Percentiles rank a stretch among this genome's conserved stretches.
Evolutionary conservation across 139 green algal genomes (phyloP).

Genomic region (Picochlorum sp.): DNA sequence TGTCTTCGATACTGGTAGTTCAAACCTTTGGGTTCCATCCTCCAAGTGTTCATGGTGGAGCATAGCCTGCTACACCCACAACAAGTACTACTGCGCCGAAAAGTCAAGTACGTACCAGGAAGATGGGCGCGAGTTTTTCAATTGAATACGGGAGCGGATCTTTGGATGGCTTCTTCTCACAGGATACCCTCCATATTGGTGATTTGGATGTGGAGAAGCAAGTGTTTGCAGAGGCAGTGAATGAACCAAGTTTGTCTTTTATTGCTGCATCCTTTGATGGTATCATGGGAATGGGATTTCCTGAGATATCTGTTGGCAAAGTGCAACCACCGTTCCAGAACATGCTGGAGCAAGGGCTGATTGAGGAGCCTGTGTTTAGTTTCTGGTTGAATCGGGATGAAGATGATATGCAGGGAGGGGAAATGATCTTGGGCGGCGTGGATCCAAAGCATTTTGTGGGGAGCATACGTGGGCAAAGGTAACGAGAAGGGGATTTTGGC

Average conservation of each 20-base stretch:
- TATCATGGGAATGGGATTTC: constrained; percentile 94
- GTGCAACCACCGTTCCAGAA: constrained; percentile 82
- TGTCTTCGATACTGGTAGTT: constrained; percentile 87
- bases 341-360: constrained; percentile 64
- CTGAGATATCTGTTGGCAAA: constrained; percentile 76
- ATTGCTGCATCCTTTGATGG: constrained; percentile 95
- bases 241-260: constrained; percentile 91
- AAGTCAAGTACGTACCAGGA: constrained; percentile 43
- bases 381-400: constrained; percentile 90
- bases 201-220: constrained; percentile 57
- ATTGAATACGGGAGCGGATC: constrained; percentile 95
- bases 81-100: constrained; percentile 70
- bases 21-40: constrained; percentile 79
- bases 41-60: constrained; percentile 75
- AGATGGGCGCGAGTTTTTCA: constrained; percentile 84
- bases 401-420: constrained; percentile 56
- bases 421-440: constrained; percentile 89
- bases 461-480: constrained; percentile 82
- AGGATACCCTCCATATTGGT: constrained; percentile 70
- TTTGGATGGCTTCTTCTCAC: constrained; percentile 81
- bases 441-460: constrained; percentile 80
- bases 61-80: constrained; percentile 86
- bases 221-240: constrained; percentile 68
- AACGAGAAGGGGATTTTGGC: constrained; percentile 87
- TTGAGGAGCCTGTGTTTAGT: constrained; percentile 84